Evolutionary conservation across 805 yeast species (phyloP), one percentile per base, ranked within the genome.

Genomic region (Zygosaccharomyces pseudorouxii): DNA sequence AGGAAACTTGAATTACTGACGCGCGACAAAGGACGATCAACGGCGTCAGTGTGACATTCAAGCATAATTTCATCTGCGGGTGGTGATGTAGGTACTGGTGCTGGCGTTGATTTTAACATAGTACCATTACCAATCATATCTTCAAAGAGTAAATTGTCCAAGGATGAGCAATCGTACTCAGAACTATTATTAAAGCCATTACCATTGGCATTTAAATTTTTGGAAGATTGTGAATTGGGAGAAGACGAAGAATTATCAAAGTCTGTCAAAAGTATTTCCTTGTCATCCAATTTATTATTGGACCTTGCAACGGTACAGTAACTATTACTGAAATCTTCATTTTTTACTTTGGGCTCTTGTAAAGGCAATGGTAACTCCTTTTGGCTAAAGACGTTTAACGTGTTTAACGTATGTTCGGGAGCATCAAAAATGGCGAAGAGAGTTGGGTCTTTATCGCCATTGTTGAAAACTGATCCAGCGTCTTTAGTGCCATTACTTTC

Each of bases 351-450:
- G 22, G 36, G 35, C 3, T 31, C 38, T 18, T 35, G 36, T 10
- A 22, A 18, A 12, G 38, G 39, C 22, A 51, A 14, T 33, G 37
- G 11, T 14, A 33, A 16, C 14, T 51, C 54, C 6, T 29, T 22
- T 16, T 28, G 38, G 7, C 44, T 47, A n/a, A 51, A 38, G 7
- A 42, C 14, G 31, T 47, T 40, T 25, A 42, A 37, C 11, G 27
- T 25, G 16, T 42, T 37, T 8, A 46, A 42, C 4, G 46, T 39
- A 22, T 30, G 42, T 10, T 45, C 54, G 3, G 52, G 49, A 3
- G 42, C 42, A 23, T 49, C 52, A 42, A 51, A 46, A 4, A 51
- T 42, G 43, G 51, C 46, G n/a, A 45, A 40, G 10, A 51, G 42
- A 12, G 35, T 43, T 2, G 54, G 43, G 19, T 42, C 49, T 27